Percentiles rank a stretch among this genome's conserved stretches.
Conservation (phyloP, 306 rosid genomes). For the Cajanus cajan region DNA sequence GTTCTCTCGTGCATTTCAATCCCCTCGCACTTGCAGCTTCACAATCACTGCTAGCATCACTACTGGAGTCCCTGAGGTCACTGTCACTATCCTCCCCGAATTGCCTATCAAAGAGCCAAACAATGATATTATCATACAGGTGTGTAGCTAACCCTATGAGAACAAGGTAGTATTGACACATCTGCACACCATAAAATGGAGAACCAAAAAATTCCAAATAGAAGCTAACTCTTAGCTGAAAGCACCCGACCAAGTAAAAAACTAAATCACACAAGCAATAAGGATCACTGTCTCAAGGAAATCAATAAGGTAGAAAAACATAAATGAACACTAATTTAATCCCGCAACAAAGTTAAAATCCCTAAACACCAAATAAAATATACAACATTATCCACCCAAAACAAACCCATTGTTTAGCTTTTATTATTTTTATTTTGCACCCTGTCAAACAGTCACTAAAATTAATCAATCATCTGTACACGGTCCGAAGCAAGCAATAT, state of each 20-base stretch:
- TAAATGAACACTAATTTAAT: not conserved
- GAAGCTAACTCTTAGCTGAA: not conserved
- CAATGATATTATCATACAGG: not conserved
- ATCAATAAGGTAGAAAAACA: not conserved
- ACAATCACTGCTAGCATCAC: conserved; percentile 83
- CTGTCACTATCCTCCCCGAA: conserved; percentile 83
- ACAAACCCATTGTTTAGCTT: not conserved
- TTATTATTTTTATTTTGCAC: not conserved
- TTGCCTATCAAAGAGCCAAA: conserved; percentile 49
- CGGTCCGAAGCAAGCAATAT: conserved; percentile 10
- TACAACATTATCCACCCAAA: conserved; percentile 7
- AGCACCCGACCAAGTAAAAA: not conserved
- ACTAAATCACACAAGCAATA: not conserved
- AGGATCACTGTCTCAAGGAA: conserved; percentile 1
- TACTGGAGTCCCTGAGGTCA: conserved; percentile 83
- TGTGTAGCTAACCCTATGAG: not conserved
- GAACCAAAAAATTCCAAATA: not conserved
- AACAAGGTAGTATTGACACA: not conserved
- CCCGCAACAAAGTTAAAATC: not conserved
- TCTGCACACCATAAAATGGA: not conserved
- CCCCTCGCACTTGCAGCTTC: conserved; percentile 62
- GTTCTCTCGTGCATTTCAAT: conserved; percentile 47
- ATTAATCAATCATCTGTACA: not conserved
- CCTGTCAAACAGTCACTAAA: not conserved
- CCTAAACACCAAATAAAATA: not conserved